phyloP scores from a whole-genome alignment of 2,329 filamentous ascomycete species.

The Balansia obtecta region DNA sequence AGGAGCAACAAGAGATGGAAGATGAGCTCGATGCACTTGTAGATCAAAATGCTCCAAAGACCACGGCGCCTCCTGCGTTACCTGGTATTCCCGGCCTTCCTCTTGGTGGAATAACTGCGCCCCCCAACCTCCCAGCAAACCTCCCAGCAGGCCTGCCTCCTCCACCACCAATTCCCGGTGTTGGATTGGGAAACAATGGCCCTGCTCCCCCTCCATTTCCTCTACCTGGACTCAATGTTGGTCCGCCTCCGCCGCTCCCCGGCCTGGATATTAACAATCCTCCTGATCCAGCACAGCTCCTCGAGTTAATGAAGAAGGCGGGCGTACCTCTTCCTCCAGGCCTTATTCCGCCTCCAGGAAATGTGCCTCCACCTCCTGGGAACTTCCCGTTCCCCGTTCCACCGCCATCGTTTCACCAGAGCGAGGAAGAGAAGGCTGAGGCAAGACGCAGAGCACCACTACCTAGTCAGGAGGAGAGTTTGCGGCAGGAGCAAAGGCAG shows the following conservation, averaged over 20 bases:
- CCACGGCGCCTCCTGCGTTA: slow-evolving; percentile 33
- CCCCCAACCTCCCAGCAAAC: slow-evolving; percentile 31
- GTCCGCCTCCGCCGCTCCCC: slow-evolving; percentile 36
- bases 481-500: slow-evolving; percentile 61
- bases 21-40: slow-evolving; percentile 88
- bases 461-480: slow-evolving; percentile 72
- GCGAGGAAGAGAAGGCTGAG: slow-evolving; percentile 20
- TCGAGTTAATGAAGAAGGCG: slow-evolving; percentile 53
- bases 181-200: slow-evolving; percentile 27
- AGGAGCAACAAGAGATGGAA: slow-evolving; percentile 86
- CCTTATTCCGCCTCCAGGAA: slow-evolving; percentile 28
- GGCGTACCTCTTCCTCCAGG: slow-evolving; percentile 48
- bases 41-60: slow-evolving; percentile 64
- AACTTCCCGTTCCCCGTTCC: slow-evolving; percentile 22
- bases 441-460: slow-evolving; percentile 50
- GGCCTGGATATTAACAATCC: slow-evolving; percentile 48
- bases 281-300: slow-evolving; percentile 46
- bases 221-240: slow-evolving; percentile 34
- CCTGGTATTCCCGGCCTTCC: slow-evolving; percentile 50
- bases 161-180: slow-evolving; percentile 35
- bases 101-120: slow-evolving; percentile 21
- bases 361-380: slow-evolving; percentile 21
- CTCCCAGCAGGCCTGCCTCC: slow-evolving; percentile 30
- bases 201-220: slow-evolving; percentile 42
- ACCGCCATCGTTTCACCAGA: slow-evolving; percentile 26